Percentiles rank a stretch among this genome's conserved stretches.
Evolutionary conservation across 257 asterid species (phyloP).

Genomic region (Solanum tarijense): DNA sequence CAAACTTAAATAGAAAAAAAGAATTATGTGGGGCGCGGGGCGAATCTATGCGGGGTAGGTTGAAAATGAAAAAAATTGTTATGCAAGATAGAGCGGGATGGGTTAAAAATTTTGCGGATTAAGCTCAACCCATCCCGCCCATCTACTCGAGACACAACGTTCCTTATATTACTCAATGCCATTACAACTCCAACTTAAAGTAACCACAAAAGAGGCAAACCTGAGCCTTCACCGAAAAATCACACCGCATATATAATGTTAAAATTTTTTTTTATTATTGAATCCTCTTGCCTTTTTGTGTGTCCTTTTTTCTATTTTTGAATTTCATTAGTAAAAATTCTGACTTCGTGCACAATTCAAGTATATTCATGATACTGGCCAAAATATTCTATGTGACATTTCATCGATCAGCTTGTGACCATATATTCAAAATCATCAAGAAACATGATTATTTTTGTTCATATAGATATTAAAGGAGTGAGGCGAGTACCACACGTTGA

Average conservation of each 20-base stretch:
- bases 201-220: background rate
- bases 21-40: too few relatives aligned
- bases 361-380: background rate
- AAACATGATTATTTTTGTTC: background rate
- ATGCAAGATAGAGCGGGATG: too few relatives aligned
- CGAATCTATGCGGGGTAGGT: too few relatives aligned
- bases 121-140: too few relatives aligned
- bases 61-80: too few relatives aligned
- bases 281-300: too few relatives aligned
- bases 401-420: background rate
- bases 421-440: background rate
- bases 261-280: too few relatives aligned
- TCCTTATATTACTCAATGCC: background rate
- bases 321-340: background rate
- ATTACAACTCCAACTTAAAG: background rate
- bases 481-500: background rate
- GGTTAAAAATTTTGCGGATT: too few relatives aligned
- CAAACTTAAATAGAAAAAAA: too few relatives aligned
- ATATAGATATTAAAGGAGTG: background rate
- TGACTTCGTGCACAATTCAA: background rate
- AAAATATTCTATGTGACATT: too few relatives aligned
- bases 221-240: background rate
- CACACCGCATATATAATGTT: too few relatives aligned
- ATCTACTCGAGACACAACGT: too few relatives aligned
- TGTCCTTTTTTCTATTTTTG: background rate